phyloP scores from a whole-genome alignment of 2,329 filamentous ascomycete species.

The Paecilomyces variotii region DNA sequence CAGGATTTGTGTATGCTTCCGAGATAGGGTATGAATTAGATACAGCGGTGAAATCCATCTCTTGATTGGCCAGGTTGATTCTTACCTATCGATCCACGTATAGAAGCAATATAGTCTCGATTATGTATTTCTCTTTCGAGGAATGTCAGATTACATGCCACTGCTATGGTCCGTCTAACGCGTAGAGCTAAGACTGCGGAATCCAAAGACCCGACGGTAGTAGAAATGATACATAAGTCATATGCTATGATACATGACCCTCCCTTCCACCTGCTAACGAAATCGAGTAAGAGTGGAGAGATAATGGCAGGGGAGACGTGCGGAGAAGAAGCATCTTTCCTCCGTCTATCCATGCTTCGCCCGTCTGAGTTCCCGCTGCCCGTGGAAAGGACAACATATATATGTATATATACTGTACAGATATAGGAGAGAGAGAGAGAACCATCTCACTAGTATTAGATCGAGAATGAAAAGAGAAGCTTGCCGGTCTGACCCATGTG shows the following conservation, averaged over 20 bases:
- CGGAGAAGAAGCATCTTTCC: background rate
- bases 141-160: background rate
- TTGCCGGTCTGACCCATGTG: background rate
- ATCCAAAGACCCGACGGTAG: background rate
- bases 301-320: constrained; percentile 4
- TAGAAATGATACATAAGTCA: constrained; percentile 2
- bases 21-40: no score
- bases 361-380: background rate
- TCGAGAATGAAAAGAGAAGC: background rate
- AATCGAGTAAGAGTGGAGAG: constrained; percentile 17
- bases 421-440: background rate
- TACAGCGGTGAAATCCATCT: no score
- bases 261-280: constrained; percentile 4
- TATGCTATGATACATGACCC: constrained; percentile 16
- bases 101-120: background rate
- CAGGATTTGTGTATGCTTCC: background rate
- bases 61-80: background rate
- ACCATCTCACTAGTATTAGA: background rate
- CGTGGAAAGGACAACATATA: background rate
- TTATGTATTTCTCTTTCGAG: background rate
- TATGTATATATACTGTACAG: background rate
- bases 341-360: background rate
- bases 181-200: background rate
- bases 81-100: background rate
- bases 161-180: background rate